These are phyloP conservation scores for Cyberlindnera maclurae DNA, from an alignment of 805 yeast species.

Conservation along the genomic window DNA sequence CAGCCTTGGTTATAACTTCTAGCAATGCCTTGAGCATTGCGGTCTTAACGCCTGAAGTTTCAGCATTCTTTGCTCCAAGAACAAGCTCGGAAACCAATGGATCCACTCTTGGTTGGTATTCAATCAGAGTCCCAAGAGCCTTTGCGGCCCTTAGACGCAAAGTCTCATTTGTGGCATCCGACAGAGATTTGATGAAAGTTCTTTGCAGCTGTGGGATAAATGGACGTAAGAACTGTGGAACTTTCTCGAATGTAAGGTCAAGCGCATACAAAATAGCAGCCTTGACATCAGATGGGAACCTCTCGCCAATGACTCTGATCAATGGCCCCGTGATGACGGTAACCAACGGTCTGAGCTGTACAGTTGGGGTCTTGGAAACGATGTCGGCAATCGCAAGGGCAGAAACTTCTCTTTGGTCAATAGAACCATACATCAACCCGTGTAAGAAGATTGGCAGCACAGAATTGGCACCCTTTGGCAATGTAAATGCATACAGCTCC, in stretches of 20 bases:
- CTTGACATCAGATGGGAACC: constrained; percentile 85
- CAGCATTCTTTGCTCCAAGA: constrained; percentile 59
- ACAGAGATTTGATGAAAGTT: constrained; percentile 86
- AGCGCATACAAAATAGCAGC: constrained; percentile 88
- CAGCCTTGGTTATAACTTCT: constrained; percentile 77
- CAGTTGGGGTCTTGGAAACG: constrained; percentile 80
- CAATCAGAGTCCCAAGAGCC: constrained; percentile 83
- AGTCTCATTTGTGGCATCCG: constrained; percentile 67
- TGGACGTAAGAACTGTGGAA: constrained; percentile 88
- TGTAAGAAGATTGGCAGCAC: constrained; percentile 87
- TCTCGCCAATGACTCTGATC: constrained; percentile 96
- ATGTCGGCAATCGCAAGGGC: constrained; percentile 87
- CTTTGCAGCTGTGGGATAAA: constrained; percentile 96
- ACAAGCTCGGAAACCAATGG: constrained; percentile 83
- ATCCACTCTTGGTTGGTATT: constrained; percentile 88
- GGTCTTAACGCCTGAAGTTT: constrained; percentile 66
- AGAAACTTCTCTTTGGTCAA: constrained; percentile 75
- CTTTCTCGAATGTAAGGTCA: constrained; percentile 67
- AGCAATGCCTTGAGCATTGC: constrained; percentile 81
- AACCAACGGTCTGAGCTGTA: constrained; percentile 76
- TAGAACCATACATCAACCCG: constrained; percentile 90
- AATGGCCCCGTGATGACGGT: constrained; percentile 95
- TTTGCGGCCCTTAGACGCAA: constrained; percentile 80
- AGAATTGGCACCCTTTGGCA: constrained; percentile 81
- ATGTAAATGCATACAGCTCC: constrained; percentile 63